Percentiles rank a stretch among this genome's conserved stretches.
Evolutionary conservation across 2,329 filamentous ascomycete genomes (phyloP).

Genomic region (Aspergillus chevalieri): DNA sequence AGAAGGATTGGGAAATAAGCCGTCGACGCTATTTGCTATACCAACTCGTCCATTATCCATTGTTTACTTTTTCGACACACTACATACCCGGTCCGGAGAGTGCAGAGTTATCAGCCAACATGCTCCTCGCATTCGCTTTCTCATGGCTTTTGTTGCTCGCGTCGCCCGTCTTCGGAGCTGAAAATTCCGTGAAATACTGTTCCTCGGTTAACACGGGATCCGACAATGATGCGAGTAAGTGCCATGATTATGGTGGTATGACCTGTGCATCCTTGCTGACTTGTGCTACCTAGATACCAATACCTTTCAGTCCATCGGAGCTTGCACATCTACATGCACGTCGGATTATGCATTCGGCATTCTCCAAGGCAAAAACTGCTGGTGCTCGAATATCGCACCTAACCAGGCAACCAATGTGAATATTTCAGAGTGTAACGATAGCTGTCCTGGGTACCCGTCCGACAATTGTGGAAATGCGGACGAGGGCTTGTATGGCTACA

Average conservation of each 20-base stretch:
- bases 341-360: slow-evolving; percentile 41
- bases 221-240: slow-evolving; percentile 31
- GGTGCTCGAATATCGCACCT: slow-evolving; percentile 45
- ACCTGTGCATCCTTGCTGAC: slow-evolving; percentile 4
- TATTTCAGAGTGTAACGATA: slow-evolving; percentile 29
- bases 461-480: slow-evolving; percentile 41
- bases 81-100: no score
- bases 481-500: slow-evolving; percentile 39
- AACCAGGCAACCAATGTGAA: slow-evolving; percentile 26
- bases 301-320: slow-evolving; percentile 43
- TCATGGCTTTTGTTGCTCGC: slow-evolving; percentile 21
- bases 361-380: slow-evolving; percentile 42
- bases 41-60: no score
- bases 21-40: no score
- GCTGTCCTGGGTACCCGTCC: slow-evolving; percentile 43
- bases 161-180: slow-evolving; percentile 14
- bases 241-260: no score
- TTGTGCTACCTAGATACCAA: slow-evolving; percentile 24
- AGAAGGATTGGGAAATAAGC: no score
- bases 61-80: no score
- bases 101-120: slow-evolving; percentile 5
- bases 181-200: slow-evolving; percentile 33
- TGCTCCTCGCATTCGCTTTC: slow-evolving; percentile 16
- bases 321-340: slow-evolving; percentile 34
- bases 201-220: slow-evolving; percentile 42